phyloP scores from a whole-genome alignment of 139 green algal genomes.

The Chlorella ohadii region DNA sequence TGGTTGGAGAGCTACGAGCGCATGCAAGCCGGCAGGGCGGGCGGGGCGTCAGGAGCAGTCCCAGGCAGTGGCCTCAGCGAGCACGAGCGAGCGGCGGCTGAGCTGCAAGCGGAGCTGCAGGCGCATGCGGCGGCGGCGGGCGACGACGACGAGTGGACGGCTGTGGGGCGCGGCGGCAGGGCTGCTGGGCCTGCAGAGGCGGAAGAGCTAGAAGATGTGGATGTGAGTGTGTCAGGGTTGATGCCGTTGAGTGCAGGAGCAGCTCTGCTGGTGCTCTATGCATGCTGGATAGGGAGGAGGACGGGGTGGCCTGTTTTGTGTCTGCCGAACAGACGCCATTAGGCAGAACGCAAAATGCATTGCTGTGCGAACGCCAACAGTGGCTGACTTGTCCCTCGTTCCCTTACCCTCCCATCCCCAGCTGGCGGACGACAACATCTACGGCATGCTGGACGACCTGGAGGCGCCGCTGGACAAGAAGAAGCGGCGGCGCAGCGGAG shows the following conservation, averaged over 20 bases:
- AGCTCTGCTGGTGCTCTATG: too few relatives aligned
- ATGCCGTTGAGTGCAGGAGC: too few relatives aligned
- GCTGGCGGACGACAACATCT: background rate
- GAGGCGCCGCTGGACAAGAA: background rate
- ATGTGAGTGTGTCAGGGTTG: too few relatives aligned
- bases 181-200: background rate
- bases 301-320: too few relatives aligned
- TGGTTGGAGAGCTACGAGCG: background rate
- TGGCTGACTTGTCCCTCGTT: too few relatives aligned
- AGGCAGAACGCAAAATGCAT: too few relatives aligned
- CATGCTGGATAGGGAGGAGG: too few relatives aligned
- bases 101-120: slow-evolving; percentile 11
- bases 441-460: background rate
- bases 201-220: background rate
- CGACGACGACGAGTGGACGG: background rate
- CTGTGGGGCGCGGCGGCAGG: background rate
- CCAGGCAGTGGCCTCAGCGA: background rate
- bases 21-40: background rate
- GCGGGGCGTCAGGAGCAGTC: background rate
- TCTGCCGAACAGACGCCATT: too few relatives aligned
- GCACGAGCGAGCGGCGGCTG: slow-evolving; percentile 3
- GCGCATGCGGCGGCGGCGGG: background rate
- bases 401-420: background rate
- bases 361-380: too few relatives aligned
- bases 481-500: background rate